phyloP scores from a whole-genome alignment of 108 stramenopile genomes.

The Pseudonitzschia multistriata region DNA sequence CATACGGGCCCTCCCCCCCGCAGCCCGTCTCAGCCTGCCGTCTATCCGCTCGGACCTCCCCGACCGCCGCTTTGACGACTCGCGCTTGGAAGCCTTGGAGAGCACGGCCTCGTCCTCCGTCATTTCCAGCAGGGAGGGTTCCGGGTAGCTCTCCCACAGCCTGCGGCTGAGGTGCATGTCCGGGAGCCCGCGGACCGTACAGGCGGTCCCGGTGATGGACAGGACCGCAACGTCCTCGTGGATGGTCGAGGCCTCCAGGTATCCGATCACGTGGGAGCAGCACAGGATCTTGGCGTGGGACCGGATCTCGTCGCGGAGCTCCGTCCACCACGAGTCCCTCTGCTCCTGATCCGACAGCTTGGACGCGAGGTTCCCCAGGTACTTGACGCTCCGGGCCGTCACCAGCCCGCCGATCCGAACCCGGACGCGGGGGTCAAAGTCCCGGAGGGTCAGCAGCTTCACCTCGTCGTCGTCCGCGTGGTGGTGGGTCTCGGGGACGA shows the following conservation, averaged over 20 bases:
- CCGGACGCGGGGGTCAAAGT: conserved; percentile 83
- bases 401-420: conserved; percentile 94
- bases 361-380: conserved; percentile 84
- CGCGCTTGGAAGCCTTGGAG: background rate
- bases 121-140: conserved; percentile 4
- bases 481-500: conserved; percentile 21
- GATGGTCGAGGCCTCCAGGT: conserved; percentile 90
- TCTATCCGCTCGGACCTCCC: background rate
- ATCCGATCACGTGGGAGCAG: conserved; percentile 93
- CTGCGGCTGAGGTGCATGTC: conserved; percentile 50
- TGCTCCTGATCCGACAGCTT: conserved; percentile 93
- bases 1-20: background rate
- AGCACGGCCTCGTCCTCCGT: background rate
- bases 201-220: conserved; percentile 94
- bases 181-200: conserved; percentile 77
- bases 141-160: conserved; percentile 44
- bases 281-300: conserved; percentile 90
- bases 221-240: conserved; percentile 95
- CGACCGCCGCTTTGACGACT: background rate
- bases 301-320: conserved; percentile 93
- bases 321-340: conserved; percentile 95
- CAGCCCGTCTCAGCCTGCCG: background rate
- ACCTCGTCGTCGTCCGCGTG: conserved; percentile 85
- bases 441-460: conserved; percentile 80
- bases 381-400: conserved; percentile 92